phyloP scores from a whole-genome alignment of 1,139 yeast genomes.

The Geotrichum citri-aurantii region DNA sequence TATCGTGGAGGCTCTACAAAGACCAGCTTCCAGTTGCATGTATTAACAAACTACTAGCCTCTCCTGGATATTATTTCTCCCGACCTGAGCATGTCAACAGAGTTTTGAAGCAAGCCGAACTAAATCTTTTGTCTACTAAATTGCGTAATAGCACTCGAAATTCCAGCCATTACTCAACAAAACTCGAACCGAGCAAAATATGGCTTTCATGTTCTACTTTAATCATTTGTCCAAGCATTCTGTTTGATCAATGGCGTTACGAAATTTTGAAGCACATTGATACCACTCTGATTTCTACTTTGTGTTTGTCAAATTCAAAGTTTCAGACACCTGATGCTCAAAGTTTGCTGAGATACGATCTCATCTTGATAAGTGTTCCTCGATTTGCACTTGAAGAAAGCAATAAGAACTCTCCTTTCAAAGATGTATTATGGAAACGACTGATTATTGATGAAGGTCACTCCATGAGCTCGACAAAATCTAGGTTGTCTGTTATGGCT shows the following conservation, averaged over 20 bases:
- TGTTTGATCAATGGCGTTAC: constrained; percentile 58
- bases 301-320: constrained; percentile 20
- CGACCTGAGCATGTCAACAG: constrained; percentile 6
- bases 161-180: constrained; percentile 17
- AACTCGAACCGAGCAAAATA: constrained; percentile 31
- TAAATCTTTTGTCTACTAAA: constrained; percentile 11
- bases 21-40: constrained; percentile 43
- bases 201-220: constrained; percentile 50
- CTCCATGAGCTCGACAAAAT: constrained; percentile 46
- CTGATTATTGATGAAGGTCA: constrained; percentile 73
- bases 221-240: constrained; percentile 59
- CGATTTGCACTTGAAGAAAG: constrained; percentile 40
- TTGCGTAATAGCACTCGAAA: constrained; percentile 23
- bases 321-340: constrained; percentile 27
- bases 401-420: constrained; percentile 11
- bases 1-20: constrained; percentile 52
- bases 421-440: constrained; percentile 55
- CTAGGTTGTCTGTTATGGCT: constrained; percentile 45
- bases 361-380: constrained; percentile 48
- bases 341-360: constrained; percentile 43
- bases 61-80: constrained; percentile 10
- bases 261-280: constrained; percentile 54
- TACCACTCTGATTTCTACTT: constrained; percentile 22
- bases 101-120: constrained; percentile 30
- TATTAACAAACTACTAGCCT: constrained; percentile 21